Evolutionary conservation across 208 protist genomes (phyloP).

Genomic region (Trichomonas vaginalis): DNA sequence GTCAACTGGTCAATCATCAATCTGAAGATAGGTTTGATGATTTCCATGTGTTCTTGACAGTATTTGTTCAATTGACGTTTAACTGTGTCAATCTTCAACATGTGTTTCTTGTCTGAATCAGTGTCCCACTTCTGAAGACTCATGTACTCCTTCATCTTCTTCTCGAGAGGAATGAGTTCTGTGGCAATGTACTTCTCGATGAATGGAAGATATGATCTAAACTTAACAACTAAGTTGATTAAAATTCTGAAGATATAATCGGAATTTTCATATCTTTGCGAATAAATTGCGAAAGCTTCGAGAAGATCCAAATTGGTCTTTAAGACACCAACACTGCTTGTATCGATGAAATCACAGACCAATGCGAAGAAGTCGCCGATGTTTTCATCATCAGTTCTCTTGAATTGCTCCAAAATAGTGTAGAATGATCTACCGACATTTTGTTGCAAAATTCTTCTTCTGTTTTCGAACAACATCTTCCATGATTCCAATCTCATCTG

Average conservation of each 20-base stretch:
- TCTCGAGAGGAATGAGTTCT: background rate
- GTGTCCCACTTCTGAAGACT: background rate
- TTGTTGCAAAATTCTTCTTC: background rate
- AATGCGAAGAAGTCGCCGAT: background rate
- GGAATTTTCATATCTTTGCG: background rate
- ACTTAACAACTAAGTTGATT: background rate
- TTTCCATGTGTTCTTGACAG: background rate
- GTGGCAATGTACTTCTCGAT: background rate
- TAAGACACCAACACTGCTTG: background rate
- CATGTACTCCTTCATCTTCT: conserved; percentile 16
- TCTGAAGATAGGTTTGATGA: background rate
- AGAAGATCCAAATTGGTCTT: background rate
- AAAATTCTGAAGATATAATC: background rate
- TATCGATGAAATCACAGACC: background rate
- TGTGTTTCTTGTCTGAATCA: background rate
- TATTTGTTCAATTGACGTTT: conserved; percentile 13
- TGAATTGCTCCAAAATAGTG: background rate
- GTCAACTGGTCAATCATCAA: background rate
- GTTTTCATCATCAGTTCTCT: background rate
- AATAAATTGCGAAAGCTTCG: conserved; percentile 9
- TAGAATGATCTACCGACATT: background rate
- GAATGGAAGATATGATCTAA: background rate
- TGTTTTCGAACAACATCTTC: background rate
- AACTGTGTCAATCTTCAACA: background rate
- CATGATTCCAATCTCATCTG: conserved; percentile 9